phyloP scores from a whole-genome alignment of 495 filamentous ascomycete species.

The Lasiosphaeris hirsuta region DNA sequence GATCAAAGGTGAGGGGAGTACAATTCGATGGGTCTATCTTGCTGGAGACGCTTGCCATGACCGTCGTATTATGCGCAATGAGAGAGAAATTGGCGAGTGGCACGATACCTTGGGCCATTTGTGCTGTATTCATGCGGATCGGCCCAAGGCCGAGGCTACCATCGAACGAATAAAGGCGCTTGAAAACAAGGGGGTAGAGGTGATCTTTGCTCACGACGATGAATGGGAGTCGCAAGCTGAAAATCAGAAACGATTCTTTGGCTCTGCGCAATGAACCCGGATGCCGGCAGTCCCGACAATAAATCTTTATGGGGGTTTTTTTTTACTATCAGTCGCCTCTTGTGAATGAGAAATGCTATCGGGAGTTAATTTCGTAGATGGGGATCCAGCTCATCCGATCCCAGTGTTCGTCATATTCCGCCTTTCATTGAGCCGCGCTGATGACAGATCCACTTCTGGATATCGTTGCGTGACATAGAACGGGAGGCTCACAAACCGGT shows the following conservation, averaged over 20 bases:
- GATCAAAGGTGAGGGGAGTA: neutral
- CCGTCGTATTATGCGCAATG: conserved; percentile 33
- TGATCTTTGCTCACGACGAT: conserved; percentile 43
- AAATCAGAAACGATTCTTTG: conserved; percentile 37
- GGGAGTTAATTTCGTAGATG: neutral
- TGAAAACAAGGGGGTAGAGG: conserved; percentile 37
- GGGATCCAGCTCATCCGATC: too few relatives aligned
- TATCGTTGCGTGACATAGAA: too few relatives aligned
- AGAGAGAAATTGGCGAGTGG: conserved; percentile 42
- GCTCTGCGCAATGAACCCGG: neutral
- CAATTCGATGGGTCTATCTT: conserved; percentile 34
- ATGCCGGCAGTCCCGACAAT: too few relatives aligned
- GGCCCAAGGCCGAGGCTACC: conserved; percentile 31
- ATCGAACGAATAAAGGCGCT: conserved; percentile 29
- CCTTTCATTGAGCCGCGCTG: too few relatives aligned
- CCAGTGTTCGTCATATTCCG: neutral
- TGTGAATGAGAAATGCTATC: neutral
- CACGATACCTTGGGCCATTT: conserved; percentile 27
- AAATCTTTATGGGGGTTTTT: too few relatives aligned
- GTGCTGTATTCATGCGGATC: conserved; percentile 40
- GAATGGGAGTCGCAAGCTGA: conserved; percentile 36
- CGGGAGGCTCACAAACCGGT: too few relatives aligned
- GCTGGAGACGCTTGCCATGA: conserved; percentile 47
- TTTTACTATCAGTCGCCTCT: too few relatives aligned
- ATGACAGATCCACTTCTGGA: too few relatives aligned